Conservation (phyloP, 192 early-diverging fungal species). For the Dissophora globulifera region DNA sequence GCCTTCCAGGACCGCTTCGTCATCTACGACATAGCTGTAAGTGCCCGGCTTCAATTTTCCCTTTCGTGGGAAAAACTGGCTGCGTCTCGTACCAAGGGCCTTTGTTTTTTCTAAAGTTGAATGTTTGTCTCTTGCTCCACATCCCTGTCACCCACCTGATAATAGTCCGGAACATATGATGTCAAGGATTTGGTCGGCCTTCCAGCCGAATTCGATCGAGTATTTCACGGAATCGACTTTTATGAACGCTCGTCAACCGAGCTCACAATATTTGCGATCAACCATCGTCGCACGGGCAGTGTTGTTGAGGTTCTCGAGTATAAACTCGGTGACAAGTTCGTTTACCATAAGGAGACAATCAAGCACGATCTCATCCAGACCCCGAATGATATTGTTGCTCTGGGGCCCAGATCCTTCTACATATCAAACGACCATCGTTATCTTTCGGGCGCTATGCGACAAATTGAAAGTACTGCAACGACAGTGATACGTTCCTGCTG, state of each 20-base stretch:
- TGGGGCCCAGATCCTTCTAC: constrained; percentile 64
- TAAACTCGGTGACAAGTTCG: constrained; percentile 45
- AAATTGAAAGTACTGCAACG: constrained; percentile 45
- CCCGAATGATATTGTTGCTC: constrained; percentile 68
- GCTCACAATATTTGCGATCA: constrained; percentile 66
- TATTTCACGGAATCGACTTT: constrained; percentile 66
- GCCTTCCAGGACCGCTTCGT: constrained; percentile 55
- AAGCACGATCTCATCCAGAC: constrained; percentile 61
- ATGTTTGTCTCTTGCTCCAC: no score
- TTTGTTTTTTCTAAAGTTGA: no score
- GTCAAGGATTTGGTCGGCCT: constrained; percentile 55
- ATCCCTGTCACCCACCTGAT: background rate
- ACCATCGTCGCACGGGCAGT: constrained; percentile 64
- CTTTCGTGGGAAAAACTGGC: no score
- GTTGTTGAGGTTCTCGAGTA: constrained; percentile 68
- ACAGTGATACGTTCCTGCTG: background rate
- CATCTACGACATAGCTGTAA: constrained; percentile 64
- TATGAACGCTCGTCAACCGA: constrained; percentile 58
- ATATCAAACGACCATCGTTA: constrained; percentile 64
- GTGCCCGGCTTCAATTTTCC: background rate
- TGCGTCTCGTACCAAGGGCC: no score
- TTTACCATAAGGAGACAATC: constrained; percentile 62
- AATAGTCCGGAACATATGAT: constrained; percentile 54
- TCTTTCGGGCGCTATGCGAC: constrained; percentile 29
- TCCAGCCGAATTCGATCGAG: constrained; percentile 26